These are phyloP conservation scores for Herpotrichia juniperi DNA, from an alignment of 2,329 filamentous ascomycete genomes.

Conservation along the genomic window DNA sequence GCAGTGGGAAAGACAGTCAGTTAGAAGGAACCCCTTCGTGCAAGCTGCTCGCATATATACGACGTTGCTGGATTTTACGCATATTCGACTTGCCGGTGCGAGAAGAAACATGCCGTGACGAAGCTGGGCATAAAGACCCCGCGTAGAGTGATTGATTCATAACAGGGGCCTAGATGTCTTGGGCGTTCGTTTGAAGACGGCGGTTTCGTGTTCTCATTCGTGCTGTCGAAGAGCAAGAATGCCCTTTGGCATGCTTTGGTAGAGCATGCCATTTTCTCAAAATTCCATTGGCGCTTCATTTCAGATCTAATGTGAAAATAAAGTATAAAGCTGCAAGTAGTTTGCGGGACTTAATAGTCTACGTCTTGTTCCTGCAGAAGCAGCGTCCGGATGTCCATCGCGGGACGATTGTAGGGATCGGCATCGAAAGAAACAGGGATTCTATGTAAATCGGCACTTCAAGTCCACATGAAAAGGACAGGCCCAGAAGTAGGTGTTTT, in stretches of 20 bases:
- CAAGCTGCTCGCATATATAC: not conserved
- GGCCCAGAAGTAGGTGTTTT: not conserved
- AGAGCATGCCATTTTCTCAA: constrained; percentile 8
- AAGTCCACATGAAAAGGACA: not conserved
- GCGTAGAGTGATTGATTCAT: not conserved
- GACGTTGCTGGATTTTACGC: not conserved
- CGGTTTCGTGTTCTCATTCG: not conserved
- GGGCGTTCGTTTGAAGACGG: not conserved
- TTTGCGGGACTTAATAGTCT: not conserved
- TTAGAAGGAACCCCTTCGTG: not conserved
- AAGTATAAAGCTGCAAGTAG: constrained; percentile 10
- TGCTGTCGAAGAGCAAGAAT: constrained; percentile 2
- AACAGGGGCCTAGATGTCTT: not conserved
- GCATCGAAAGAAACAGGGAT: not conserved
- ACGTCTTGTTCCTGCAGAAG: not conserved
- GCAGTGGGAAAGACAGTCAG: not conserved
- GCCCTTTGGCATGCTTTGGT: not conserved
- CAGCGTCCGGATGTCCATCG: not conserved
- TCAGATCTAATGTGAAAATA: constrained; percentile 6
- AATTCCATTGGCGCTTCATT: constrained; percentile 9
- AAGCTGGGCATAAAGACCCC: too few relatives aligned
- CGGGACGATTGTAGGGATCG: not conserved
- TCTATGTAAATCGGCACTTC: not conserved
- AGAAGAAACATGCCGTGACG: too few relatives aligned
- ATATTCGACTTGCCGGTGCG: not conserved